Evolutionary conservation across 495 filamentous ascomycete species (phyloP).

Genomic region (Platismatia glauca): DNA sequence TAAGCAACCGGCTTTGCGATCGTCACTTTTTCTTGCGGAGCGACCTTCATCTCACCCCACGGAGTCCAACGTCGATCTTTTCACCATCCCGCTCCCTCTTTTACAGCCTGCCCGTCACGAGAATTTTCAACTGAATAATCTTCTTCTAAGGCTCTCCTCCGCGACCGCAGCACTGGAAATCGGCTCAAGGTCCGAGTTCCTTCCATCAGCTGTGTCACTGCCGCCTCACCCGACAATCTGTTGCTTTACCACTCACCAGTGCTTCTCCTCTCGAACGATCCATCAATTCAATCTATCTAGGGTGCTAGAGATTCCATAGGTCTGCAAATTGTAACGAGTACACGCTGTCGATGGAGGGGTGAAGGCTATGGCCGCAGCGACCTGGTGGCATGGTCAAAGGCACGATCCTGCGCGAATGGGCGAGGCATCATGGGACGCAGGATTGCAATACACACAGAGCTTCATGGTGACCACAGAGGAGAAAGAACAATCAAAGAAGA

Average conservation of each 20-base stretch:
- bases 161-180: not conserved
- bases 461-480: not conserved
- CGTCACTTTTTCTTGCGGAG: not conserved
- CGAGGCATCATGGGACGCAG: conserved; percentile 1
- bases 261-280: not conserved
- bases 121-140: not conserved
- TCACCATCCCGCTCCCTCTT: not conserved
- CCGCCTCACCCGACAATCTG: conserved; percentile 9
- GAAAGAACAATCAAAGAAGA: not conserved
- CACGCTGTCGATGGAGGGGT: conserved; percentile 13
- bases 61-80: not conserved
- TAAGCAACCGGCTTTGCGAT: not conserved
- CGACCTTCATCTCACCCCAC: not conserved
- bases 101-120: not conserved
- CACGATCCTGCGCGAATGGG: conserved; percentile 8
- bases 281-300: not conserved
- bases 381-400: conserved; percentile 17
- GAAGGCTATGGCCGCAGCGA: conserved; percentile 16
- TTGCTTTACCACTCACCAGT: conserved; percentile 6
- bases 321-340: not conserved
- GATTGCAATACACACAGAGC: not conserved
- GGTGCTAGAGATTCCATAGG: not conserved
- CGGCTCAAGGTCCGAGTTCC: not conserved
- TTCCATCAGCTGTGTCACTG: conserved; percentile 3
- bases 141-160: not conserved